A percentile compares a stretch with the other conserved stretches of the same genome.
phyloP scores from a whole-genome alignment of 768 basidiomycete genomes.

The Galerina sulciceps region DNA sequence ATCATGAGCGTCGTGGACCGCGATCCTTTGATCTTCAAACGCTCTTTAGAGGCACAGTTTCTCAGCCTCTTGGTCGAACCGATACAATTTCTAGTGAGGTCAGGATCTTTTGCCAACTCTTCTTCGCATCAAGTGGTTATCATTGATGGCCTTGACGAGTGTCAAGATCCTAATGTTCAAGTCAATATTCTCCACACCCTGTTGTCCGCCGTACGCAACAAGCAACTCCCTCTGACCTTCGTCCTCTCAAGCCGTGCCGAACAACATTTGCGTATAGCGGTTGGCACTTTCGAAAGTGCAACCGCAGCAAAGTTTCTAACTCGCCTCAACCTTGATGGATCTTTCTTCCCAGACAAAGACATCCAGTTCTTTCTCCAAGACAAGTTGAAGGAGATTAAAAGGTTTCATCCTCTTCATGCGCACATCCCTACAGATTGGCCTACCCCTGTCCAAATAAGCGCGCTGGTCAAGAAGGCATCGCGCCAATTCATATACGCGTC shows the following conservation, averaged over 20 bases:
- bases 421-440: constrained; percentile 12
- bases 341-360: constrained; percentile 8
- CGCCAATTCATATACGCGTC: constrained; percentile 12
- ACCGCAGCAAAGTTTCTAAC: neutral
- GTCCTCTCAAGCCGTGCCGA: constrained; percentile 24
- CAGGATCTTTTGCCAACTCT: neutral
- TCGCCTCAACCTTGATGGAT: constrained; percentile 4
- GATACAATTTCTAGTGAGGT: no score
- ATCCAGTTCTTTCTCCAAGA: constrained; percentile 13
- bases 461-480: constrained; percentile 6
- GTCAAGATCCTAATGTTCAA: constrained; percentile 8
- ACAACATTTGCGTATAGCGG: constrained; percentile 12
- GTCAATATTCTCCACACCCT: constrained; percentile 11
- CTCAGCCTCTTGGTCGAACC: constrained; percentile 12
- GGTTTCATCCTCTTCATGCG: constrained; percentile 3
- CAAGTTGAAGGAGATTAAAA: constrained; percentile 7
- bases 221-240: constrained; percentile 14
- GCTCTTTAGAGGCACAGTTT: constrained; percentile 9
- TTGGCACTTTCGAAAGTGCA: constrained; percentile 4
- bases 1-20: constrained; percentile 6
- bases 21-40: constrained; percentile 16
- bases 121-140: constrained; percentile 13
- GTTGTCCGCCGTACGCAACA: neutral
- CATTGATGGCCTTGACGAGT: constrained; percentile 28
- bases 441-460: neutral